A percentile compares a stretch with the other conserved stretches of the same genome.
Conservation (phyloP, 305 asterid genomes). For the Rubia peregrina region DNA sequence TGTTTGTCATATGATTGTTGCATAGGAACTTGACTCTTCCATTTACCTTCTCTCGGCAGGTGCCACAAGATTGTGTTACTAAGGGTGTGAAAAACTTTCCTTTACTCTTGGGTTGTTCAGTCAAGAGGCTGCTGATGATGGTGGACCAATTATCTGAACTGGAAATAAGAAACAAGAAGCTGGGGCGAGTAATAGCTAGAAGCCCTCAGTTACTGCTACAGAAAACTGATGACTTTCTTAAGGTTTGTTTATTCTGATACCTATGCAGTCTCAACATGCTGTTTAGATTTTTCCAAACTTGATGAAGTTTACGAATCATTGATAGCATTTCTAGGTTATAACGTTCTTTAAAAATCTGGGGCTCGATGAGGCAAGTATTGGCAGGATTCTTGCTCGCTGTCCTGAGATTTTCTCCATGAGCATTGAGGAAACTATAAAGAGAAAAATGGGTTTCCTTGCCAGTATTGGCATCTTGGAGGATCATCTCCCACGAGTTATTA, state of each 20-base stretch:
- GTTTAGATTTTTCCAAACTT: conserved; percentile 9
- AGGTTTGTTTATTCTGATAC: conserved; percentile 37
- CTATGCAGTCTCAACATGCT: background rate
- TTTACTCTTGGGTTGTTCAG: conserved; percentile 66
- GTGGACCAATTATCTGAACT: conserved; percentile 44
- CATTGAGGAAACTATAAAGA: conserved; percentile 58
- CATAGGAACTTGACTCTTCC: background rate
- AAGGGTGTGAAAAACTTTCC: conserved; percentile 68
- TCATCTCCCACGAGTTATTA: conserved; percentile 63
- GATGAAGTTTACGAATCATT: background rate
- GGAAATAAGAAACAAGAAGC: conserved; percentile 48
- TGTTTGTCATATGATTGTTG: background rate
- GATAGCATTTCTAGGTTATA: conserved; percentile 45
- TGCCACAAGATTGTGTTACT: conserved; percentile 47
- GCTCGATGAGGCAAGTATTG: conserved; percentile 56
- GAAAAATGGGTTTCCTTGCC: conserved; percentile 59
- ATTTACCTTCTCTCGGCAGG: conserved; percentile 35
- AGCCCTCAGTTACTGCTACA: conserved; percentile 78
- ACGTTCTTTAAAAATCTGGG: conserved; percentile 66
- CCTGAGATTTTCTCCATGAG: conserved; percentile 75
- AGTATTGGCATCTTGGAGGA: conserved; percentile 49
- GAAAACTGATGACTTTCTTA: conserved; percentile 66
- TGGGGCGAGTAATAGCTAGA: conserved; percentile 62
- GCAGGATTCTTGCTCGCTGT: conserved; percentile 59
- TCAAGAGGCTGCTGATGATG: conserved; percentile 56